Base-by-base conservation (phyloP, 2,329 filamentous ascomycete genomes). In the Aspergillus floridensis region DNA sequence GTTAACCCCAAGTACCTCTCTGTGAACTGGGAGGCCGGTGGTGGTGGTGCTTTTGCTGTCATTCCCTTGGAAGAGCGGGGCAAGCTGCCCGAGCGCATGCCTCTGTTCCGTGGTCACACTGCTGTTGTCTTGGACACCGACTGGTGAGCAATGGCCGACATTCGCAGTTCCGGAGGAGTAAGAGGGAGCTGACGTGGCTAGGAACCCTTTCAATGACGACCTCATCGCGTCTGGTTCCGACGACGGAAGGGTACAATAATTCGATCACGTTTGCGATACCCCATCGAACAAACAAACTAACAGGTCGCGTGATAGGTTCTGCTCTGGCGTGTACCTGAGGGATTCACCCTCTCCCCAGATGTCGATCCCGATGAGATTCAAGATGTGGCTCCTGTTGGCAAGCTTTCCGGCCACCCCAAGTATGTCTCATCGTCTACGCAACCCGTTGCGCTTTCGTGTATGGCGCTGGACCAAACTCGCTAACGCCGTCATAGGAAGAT, bases 11-110 rank as follows among this genome's bases (percentile, higher is more conserved):
- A 96, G 77, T 98, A 95, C 77, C 84, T 99, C 68, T 89, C 95
- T 5, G 93, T 99, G 80, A 99, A 99, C 84, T 99, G 95, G 95
- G 93, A 99, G 79, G 85, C 95, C 44, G 91, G 92, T 75, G 95
- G 95, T 64, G 95, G 95, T 71, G 95, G 95, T 74, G 93, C 95
- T 69, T 98, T 99, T 74, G 95, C 95, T 57, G 93, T 99, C 68
- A 92, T 99, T 68, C 95, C 95, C 61, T 79, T 96, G 70, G 86
- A 88, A 67, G 93, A 99, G 83, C 88, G 86, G 70, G 95, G 95
- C 65, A 93, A 95, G 79, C 79, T 96, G 56, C 95, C 95, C 53
- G 95, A 98, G 75, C 88, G 91, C 72, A 90, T 99, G 68, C 95
- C 95, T 62, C 83, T 99, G 71, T 99, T 98, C 79, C 89, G 95